Percentiles rank a stretch among this genome's conserved stretches.
These are phyloP conservation scores for Kwoniella newhampshirensis DNA, from an alignment of 768 basidiomycete genomes.

Conservation along the genomic window DNA sequence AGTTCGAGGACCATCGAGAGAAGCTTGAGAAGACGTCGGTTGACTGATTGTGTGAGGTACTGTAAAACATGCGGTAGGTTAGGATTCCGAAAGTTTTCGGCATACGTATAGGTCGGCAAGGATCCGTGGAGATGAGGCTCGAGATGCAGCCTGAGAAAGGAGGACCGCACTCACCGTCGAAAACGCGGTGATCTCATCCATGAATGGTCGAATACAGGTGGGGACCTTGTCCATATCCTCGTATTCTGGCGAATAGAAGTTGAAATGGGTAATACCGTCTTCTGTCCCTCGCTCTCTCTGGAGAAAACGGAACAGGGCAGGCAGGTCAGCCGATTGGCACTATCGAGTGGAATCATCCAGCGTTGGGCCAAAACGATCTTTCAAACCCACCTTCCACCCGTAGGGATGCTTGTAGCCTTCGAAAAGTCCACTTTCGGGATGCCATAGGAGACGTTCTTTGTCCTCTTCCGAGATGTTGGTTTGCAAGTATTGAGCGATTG, in stretches of 20 bases:
- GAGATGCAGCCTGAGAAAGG: constrained; percentile 23
- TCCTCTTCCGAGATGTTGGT: constrained; percentile 23
- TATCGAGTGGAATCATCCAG: neutral
- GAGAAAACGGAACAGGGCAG: too few species aligned
- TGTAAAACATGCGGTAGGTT: constrained; percentile 5
- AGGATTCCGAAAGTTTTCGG: constrained; percentile 10
- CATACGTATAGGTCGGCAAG: too few species aligned
- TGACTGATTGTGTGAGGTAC: constrained; percentile 18
- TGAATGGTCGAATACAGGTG: constrained; percentile 15
- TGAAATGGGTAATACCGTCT: constrained; percentile 24
- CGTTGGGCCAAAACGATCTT: neutral
- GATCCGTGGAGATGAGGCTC: too few species aligned
- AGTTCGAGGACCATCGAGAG: constrained; percentile 43
- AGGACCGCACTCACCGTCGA: constrained; percentile 11
- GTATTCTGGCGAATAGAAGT: constrained; percentile 20
- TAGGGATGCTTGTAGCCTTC: constrained; percentile 22
- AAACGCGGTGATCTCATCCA: constrained; percentile 24
- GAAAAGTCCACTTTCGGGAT: constrained; percentile 20
- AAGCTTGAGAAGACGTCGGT: constrained; percentile 35
- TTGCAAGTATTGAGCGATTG: constrained; percentile 22
- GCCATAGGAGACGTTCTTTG: constrained; percentile 17
- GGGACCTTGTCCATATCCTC: constrained; percentile 9
- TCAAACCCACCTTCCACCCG: constrained; percentile 20
- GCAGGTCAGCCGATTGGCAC: too few species aligned
- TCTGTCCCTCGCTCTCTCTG: constrained; percentile 17